A percentile compares a stretch with the other conserved stretches of the same genome.
phyloP scores from a whole-genome alignment of 148 eudicot genomes.

The Polygonum aviculare region DNA sequence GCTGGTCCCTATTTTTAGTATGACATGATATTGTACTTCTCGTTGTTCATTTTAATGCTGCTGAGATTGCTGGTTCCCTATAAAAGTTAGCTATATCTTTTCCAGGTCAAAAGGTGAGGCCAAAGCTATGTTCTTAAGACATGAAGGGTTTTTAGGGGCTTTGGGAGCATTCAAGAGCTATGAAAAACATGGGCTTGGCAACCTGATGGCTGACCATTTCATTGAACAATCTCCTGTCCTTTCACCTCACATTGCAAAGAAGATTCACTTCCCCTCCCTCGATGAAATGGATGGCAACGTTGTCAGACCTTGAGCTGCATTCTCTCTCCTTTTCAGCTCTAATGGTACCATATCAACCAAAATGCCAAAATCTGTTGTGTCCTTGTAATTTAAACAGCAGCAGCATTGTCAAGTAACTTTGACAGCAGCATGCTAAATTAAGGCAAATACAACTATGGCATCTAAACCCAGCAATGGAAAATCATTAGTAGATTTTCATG shows the following conservation, averaged over 20 bases:
- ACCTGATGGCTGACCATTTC: constrained; percentile 28
- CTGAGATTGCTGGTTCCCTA: not conserved
- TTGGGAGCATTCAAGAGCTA: constrained; percentile 82
- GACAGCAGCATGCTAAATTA: not conserved
- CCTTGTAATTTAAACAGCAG: constrained; percentile 1
- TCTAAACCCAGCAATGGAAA: not conserved
- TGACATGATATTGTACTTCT: not conserved
- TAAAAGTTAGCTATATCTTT: not conserved
- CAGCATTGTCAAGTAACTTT: not conserved
- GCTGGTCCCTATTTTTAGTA: not conserved
- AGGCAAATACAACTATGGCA: not conserved
- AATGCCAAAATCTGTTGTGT: not conserved
- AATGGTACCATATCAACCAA: not conserved
- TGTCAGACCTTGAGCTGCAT: not conserved
- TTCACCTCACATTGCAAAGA: constrained; percentile 18
- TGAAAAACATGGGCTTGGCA: constrained; percentile 43
- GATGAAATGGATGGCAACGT: constrained; percentile 21
- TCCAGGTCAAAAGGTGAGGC: constrained; percentile 94
- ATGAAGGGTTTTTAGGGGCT: constrained; percentile 93
- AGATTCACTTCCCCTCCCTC: constrained; percentile 11
- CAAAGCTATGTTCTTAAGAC: constrained; percentile 88
- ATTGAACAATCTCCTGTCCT: constrained; percentile 26
- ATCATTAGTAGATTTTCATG: not conserved
- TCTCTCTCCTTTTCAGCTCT: not conserved
- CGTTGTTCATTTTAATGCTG: not conserved